These are phyloP conservation scores for Rhizoctonia solani DNA, from an alignment of 1,284 basidiomycete genomes.

Conservation along the genomic window DNA sequence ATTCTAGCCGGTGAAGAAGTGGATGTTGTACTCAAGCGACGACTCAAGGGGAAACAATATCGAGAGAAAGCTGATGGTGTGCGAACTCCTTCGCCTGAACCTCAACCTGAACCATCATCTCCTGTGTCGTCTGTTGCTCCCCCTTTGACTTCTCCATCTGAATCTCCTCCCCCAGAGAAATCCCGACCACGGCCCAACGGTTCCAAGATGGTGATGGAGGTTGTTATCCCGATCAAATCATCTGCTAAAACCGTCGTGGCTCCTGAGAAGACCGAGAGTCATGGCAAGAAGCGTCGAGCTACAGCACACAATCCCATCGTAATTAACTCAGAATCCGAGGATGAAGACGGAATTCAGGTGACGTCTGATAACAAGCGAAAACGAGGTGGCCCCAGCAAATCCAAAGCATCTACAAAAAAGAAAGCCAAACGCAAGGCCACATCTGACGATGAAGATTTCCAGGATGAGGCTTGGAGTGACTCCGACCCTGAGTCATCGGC, in stretches of 20 bases:
- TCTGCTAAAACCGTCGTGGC: not conserved
- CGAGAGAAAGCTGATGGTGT: conserved; percentile 48
- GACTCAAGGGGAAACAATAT: conserved; percentile 73
- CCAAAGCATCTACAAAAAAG: conserved; percentile 39
- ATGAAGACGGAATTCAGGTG: conserved; percentile 22
- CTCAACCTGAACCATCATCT: too few species aligned
- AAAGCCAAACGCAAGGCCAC: conserved; percentile 28
- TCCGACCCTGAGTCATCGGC: conserved; percentile 41
- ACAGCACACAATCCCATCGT: conserved; percentile 23
- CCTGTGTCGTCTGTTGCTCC: conserved; percentile 19
- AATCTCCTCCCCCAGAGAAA: not conserved
- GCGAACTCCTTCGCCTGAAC: conserved; percentile 35
- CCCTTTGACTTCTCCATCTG: conserved; percentile 22
- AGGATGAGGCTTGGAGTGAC: conserved; percentile 43
- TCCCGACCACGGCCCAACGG: not conserved
- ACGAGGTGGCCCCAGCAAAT: conserved; percentile 43
- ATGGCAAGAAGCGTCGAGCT: not conserved
- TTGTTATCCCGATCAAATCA: conserved; percentile 51
- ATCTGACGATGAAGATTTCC: conserved; percentile 40
- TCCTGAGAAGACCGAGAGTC: not conserved
- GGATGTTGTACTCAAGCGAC: conserved; percentile 59
- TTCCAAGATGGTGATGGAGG: conserved; percentile 51
- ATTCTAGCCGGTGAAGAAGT: conserved; percentile 25
- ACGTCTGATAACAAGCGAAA: conserved; percentile 40
- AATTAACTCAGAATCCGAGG: conserved; percentile 10